A percentile compares a stretch with the other conserved stretches of the same genome.
phyloP scores from a whole-genome alignment of 2,329 filamentous ascomycete species.

The Drechslerella stenobrocha region DNA sequence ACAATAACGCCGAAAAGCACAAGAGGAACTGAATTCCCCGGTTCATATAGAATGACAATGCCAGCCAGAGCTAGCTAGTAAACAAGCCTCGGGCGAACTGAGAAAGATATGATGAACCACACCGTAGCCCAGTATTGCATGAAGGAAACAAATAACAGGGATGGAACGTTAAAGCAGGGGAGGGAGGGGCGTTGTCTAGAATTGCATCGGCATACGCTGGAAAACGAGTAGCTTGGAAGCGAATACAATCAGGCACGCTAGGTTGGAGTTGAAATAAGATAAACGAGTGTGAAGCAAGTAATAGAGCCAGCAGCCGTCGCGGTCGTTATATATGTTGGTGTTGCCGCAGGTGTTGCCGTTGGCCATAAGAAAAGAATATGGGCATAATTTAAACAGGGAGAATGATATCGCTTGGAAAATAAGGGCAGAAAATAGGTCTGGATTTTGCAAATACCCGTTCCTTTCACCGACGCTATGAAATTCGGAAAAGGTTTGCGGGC shows the following conservation, averaged over 20 bases:
- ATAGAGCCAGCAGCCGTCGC: constrained; percentile 1
- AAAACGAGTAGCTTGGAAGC: background rate
- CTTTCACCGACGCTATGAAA: background rate
- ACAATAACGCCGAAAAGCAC: background rate
- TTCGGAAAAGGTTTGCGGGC: background rate
- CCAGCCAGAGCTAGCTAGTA: no score
- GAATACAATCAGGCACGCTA: background rate
- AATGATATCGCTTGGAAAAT: background rate
- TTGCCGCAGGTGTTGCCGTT: background rate
- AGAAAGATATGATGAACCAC: background rate
- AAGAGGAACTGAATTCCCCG: background rate
- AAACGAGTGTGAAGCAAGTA: background rate
- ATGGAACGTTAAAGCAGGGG: background rate
- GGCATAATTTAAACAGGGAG: background rate
- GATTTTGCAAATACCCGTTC: background rate
- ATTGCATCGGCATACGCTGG: background rate
- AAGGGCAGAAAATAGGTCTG: background rate
- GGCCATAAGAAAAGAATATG: background rate
- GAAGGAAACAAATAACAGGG: background rate
- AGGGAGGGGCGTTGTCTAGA: background rate
- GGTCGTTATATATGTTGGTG: constrained; percentile 17
- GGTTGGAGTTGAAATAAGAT: background rate
- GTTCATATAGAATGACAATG: no score
- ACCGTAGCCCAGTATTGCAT: background rate
- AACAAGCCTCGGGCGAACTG: background rate